Evolutionary conservation across 768 basidiomycete genomes (phyloP), one percentile per base, ranked within the genome.

Genomic region (Termitomyces eurrhizus): DNA sequence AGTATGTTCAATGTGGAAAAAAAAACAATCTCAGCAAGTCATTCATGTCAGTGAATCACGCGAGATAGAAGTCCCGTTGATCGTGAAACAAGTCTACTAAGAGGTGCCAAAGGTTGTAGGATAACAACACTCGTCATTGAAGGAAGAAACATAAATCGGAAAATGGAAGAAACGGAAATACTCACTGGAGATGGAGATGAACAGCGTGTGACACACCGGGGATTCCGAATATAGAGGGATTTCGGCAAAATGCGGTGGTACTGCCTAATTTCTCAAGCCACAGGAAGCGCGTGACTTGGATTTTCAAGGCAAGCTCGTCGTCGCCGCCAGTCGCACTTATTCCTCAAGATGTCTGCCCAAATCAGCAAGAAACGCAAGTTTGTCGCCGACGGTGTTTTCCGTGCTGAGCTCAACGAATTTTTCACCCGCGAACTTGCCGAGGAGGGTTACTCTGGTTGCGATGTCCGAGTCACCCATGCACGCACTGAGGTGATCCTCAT

Each of bases 341-440:
- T 36, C 56, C 45, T 62, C 76, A 85, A 80, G 70, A 93, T 93
- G 92, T 81, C 91, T 72, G 73, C 83, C 67, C 88, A 89, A 72
- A 93, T 97, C 83, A 93, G 92, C 84, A 97, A 98, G 82, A 96
- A 95, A 83, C 88, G 94, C 83, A 98, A 95, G 86, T 95, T 96
- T 71, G 92, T 96, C 71, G 94, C 95, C 59, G 95, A 97, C 74
- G 95, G 95, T 88, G 95, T 98, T 59, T 96, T 95, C 86, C 94
- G 93, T 74, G 97, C 97, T 67, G 97, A 99, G 80, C 86, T 99
- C 75, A 93, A 93, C 74, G 97, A 99, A 78, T 98, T 99, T 85
- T 97, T 98, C 78, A 93, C 88, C 62, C 89, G 95, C 68, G 96
- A 98, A 78, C 92, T 98, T 70, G 92, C 97, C 57, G 95, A 95